Evolutionary conservation across 495 filamentous ascomycete species (phyloP).

Genomic region (Podospora anserina): DNA sequence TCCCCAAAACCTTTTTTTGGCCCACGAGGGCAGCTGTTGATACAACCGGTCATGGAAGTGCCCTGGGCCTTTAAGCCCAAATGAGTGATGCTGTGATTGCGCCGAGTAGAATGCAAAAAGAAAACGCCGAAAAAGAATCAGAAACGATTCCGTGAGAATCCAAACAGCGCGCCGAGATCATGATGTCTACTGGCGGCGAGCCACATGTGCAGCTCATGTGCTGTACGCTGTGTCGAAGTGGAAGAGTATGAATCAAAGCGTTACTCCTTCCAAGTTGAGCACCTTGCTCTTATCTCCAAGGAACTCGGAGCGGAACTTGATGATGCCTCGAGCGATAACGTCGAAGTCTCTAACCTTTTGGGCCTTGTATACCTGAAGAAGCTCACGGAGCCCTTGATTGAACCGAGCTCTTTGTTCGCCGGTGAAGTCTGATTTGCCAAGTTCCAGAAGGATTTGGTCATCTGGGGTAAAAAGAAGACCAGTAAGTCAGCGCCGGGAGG

Average conservation of each 20-base stretch:
- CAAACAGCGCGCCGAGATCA: neutral
- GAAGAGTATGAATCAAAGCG: constrained; percentile 25
- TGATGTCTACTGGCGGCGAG: neutral
- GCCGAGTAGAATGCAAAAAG: neutral
- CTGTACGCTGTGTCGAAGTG: neutral
- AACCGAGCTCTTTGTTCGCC: constrained; percentile 70
- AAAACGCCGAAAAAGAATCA: neutral
- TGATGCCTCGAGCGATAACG: constrained; percentile 75
- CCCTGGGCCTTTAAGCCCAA: neutral
- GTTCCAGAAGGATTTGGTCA: constrained; percentile 79
- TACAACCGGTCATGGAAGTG: neutral
- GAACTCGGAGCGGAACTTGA: constrained; percentile 66
- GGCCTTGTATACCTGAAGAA: constrained; percentile 71
- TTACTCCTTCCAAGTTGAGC: constrained; percentile 39
- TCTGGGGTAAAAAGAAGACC: constrained; percentile 58
- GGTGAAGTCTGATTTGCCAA: constrained; percentile 70
- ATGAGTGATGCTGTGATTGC: neutral
- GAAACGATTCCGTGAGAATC: neutral
- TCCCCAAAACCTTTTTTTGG: neutral
- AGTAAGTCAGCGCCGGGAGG: constrained; percentile 56
- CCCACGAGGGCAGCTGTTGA: neutral
- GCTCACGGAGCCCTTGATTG: constrained; percentile 67
- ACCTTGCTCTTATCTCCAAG: constrained; percentile 52
- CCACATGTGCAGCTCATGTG: neutral
- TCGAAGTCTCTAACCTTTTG: constrained; percentile 76